Evolutionary conservation across 495 filamentous ascomycete genomes (phyloP).

Genomic region (Trichocladium antarcticum): DNA sequence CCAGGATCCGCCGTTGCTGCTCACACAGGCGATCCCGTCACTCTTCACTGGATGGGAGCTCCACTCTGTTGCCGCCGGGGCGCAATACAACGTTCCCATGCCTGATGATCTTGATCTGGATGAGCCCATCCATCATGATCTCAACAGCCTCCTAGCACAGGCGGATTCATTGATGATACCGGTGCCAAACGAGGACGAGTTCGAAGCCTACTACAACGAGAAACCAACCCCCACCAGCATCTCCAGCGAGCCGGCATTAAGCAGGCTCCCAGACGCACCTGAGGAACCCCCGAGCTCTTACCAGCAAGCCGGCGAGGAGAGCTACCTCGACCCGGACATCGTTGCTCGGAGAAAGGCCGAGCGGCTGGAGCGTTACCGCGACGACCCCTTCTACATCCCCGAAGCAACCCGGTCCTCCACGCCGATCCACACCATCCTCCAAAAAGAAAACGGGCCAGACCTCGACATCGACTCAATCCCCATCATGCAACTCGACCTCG

Average conservation of each 20-base stretch:
- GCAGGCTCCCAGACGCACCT: conserved; percentile 34
- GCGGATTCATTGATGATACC: conserved; percentile 45
- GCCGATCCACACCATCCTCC: conserved; percentile 59
- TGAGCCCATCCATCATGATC: conserved; percentile 65
- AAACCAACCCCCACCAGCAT: conserved; percentile 32
- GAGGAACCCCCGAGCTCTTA: conserved; percentile 46
- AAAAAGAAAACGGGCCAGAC: conserved; percentile 55
- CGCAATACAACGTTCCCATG: conserved; percentile 77
- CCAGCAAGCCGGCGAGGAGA: conserved; percentile 45
- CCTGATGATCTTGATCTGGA: conserved; percentile 65
- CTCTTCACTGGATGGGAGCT: conserved; percentile 78
- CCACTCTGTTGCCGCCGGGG: conserved; percentile 74
- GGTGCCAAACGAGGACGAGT: conserved; percentile 48
- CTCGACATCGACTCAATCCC: conserved; percentile 90
- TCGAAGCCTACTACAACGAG: conserved; percentile 64
- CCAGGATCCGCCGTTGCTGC: conserved; percentile 61
- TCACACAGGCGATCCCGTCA: conserved; percentile 78
- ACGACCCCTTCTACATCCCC: conserved; percentile 92
- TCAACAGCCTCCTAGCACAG: conserved; percentile 50
- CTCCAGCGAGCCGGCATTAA: conserved; percentile 42
- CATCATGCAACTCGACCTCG: conserved; percentile 79
- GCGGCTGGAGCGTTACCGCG: conserved; percentile 65
- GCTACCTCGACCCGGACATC: conserved; percentile 52
- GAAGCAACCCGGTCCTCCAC: conserved; percentile 49
- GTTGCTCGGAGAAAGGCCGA: conserved; percentile 53